Percentiles rank a stretch among this genome's conserved stretches.
phyloP scores from a whole-genome alignment of 805 yeast species.

The Clavispora fructus region DNA sequence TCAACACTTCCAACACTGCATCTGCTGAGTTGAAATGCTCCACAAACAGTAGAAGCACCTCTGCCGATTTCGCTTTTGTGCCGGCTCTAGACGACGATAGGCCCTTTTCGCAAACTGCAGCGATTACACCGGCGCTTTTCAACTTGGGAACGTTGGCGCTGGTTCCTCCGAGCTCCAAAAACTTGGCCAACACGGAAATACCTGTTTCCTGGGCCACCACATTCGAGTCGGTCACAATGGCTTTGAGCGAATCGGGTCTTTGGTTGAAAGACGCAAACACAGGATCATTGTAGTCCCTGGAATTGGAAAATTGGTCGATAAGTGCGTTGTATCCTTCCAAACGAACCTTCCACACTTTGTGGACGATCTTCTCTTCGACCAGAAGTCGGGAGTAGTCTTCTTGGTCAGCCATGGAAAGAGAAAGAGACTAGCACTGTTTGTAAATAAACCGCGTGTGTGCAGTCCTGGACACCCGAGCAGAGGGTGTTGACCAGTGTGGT shows the following conservation, averaged over 20 bases:
- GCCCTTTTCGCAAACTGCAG: conserved; percentile 74
- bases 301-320: conserved; percentile 43
- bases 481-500: too few relatives aligned
- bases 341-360: conserved; percentile 74
- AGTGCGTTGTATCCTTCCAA: conserved; percentile 71
- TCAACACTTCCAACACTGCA: conserved; percentile 58
- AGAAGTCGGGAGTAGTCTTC: conserved; percentile 58
- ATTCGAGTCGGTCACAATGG: conserved; percentile 68
- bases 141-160: conserved; percentile 35
- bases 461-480: not conserved
- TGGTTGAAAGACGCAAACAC: conserved; percentile 47
- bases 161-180: conserved; percentile 53
- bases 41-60: conserved; percentile 55
- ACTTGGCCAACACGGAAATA: conserved; percentile 47
- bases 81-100: conserved; percentile 68
- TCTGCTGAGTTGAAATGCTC: conserved; percentile 61
- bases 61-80: conserved; percentile 62
- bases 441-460: conserved; percentile 7
- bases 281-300: conserved; percentile 52
- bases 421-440: conserved; percentile 1
- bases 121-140: conserved; percentile 36
- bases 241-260: conserved; percentile 52
- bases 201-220: conserved; percentile 92
- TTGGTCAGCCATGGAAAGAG: conserved; percentile 24
- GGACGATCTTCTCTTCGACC: conserved; percentile 53